These are phyloP conservation scores for Paramecium tetraurelia DNA, from an alignment of 73 alveolate species.

Conservation along the genomic window DNA sequence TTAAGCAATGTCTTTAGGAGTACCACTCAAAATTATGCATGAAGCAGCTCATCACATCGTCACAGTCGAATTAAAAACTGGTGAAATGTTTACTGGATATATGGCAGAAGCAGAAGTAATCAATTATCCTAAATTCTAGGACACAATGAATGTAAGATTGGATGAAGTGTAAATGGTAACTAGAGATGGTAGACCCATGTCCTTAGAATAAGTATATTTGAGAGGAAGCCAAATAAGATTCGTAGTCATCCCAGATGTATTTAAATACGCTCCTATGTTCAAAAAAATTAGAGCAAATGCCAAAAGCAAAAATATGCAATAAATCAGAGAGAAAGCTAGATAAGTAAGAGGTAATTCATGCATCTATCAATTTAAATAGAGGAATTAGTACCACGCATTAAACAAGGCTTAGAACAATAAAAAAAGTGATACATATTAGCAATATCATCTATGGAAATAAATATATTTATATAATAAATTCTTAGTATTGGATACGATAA, in stretches of 20 bases:
- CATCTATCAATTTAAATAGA: neutral
- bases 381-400: constrained; percentile 44
- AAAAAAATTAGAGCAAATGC: constrained; percentile 92
- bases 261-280: constrained; percentile 98
- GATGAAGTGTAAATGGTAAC: constrained; percentile 96
- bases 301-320: constrained; percentile 77
- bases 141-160: constrained; percentile 95
- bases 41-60: constrained; percentile 97
- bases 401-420: constrained; percentile 1
- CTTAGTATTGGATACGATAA: neutral
- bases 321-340: constrained; percentile 68
- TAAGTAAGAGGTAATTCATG: constrained; percentile 59
- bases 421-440: neutral
- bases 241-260: constrained; percentile 96
- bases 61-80: constrained; percentile 91
- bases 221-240: constrained; percentile 97
- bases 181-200: constrained; percentile 87
- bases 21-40: constrained; percentile 92
- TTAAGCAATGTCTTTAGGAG: constrained; percentile 80
- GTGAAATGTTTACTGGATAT: constrained; percentile 95
- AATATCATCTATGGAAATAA: neutral
- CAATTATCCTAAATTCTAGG: constrained; percentile 49
- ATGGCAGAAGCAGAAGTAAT: constrained; percentile 94
- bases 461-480: neutral
- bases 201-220: constrained; percentile 87